Conservation (phyloP, 2,329 filamentous ascomycete species). For the Tolypocladium capitatum region DNA sequence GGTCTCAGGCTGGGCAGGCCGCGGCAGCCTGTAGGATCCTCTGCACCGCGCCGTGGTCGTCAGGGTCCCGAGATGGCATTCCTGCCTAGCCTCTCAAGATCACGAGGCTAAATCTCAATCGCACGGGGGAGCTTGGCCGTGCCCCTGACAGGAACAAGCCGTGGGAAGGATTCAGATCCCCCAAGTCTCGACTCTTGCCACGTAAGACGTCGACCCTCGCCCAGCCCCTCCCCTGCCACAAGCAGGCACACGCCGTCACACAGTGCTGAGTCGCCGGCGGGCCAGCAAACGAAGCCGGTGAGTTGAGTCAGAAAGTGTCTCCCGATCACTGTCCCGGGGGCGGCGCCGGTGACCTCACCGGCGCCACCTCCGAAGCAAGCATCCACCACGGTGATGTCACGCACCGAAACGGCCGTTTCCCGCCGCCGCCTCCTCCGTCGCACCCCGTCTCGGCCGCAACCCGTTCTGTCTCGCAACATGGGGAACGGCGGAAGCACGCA, state of each 20-base stretch:
- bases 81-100: neutral
- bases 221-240: too few species aligned
- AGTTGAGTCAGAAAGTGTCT: constrained; percentile 1
- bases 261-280: neutral
- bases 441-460: neutral
- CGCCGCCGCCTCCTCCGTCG: constrained; percentile 1
- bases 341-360: neutral
- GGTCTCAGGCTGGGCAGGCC: neutral
- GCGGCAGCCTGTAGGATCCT: neutral
- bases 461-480: neutral
- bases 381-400: neutral
- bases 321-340: neutral
- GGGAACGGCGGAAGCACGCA: neutral
- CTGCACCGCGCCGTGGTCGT: neutral
- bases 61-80: neutral
- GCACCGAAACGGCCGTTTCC: neutral
- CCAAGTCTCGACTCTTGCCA: neutral
- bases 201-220: neutral
- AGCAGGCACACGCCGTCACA: neutral
- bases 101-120: neutral
- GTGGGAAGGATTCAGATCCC: neutral
- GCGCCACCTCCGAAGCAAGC: neutral
- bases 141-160: neutral
- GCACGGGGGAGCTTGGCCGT: neutral
- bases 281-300: too few species aligned